phyloP scores from a whole-genome alignment of 1,139 yeast genomes.

The Debaryomyces sp. region DNA sequence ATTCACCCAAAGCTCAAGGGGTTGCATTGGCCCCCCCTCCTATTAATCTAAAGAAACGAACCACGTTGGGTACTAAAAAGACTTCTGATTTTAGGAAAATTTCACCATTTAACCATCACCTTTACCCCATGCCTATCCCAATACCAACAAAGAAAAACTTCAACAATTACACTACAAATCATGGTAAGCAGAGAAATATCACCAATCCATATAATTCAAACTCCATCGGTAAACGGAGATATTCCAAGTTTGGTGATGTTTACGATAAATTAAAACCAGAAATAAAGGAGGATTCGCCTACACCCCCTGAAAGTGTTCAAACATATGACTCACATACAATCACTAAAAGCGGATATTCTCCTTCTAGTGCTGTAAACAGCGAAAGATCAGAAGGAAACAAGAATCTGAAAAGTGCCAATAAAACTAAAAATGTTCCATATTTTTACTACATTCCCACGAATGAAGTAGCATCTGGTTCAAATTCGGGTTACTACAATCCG shows the following conservation, averaged over 20 bases:
- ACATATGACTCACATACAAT: slow-evolving; percentile 14
- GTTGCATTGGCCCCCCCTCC: slow-evolving; percentile 76
- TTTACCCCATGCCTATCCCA: slow-evolving; percentile 13
- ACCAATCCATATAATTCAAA: not conserved
- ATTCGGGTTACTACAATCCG: slow-evolving; percentile 18
- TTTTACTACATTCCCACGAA: slow-evolving; percentile 27
- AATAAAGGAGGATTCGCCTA: slow-evolving; percentile 13
- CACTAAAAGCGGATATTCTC: slow-evolving; percentile 15
- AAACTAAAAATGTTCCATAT: slow-evolving; percentile 18
- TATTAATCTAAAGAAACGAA: slow-evolving; percentile 54
- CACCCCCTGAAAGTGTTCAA: slow-evolving; percentile 17
- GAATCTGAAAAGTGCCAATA: slow-evolving; percentile 2
- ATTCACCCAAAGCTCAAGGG: slow-evolving; percentile 21
- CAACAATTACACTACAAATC: slow-evolving; percentile 17
- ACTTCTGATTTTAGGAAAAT: slow-evolving; percentile 7
- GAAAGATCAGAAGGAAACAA: slow-evolving; percentile 13
- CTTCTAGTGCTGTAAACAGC: slow-evolving; percentile 17
- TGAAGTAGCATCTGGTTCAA: slow-evolving; percentile 13
- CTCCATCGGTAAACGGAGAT: not conserved
- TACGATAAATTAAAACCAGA: slow-evolving; percentile 8
- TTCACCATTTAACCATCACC: slow-evolving; percentile 10
- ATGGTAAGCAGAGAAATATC: slow-evolving; percentile 10
- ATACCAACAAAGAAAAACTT: slow-evolving; percentile 14
- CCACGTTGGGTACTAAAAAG: slow-evolving; percentile 10
- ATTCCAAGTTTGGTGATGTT: slow-evolving; percentile 3